phyloP scores from a whole-genome alignment of 257 asterid species.

The Gentiana dahurica region DNA sequence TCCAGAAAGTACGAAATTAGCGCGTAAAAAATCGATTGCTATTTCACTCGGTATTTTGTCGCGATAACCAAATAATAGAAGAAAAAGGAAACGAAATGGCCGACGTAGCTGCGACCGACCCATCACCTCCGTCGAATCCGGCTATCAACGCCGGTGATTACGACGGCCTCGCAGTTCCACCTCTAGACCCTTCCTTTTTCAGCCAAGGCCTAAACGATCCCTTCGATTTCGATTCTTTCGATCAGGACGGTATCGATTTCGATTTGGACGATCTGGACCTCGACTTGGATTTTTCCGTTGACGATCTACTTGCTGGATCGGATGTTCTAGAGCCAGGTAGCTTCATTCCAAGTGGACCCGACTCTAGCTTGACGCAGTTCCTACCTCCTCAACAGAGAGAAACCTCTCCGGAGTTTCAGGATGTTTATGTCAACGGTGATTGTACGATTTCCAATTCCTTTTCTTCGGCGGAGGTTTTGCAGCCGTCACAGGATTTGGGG shows the following conservation, averaged over 20 bases:
- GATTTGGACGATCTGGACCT: conserved; percentile 31
- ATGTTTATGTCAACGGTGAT: conserved; percentile 16
- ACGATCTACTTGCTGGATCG: conserved; percentile 32
- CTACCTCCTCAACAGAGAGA: conserved; percentile 2
- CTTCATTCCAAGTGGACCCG: conserved; percentile 17
- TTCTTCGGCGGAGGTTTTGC: conserved; percentile 24
- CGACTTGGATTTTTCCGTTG: conserved; percentile 62
- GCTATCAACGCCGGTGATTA: conserved; percentile 13
- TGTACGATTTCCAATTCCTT: conserved; percentile 7
- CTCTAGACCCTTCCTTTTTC: conserved; percentile 36
- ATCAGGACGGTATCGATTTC: conserved; percentile 7
- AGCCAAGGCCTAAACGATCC: conserved; percentile 16
- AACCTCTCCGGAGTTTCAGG: conserved; percentile 34
- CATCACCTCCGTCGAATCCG: conserved; percentile 3
- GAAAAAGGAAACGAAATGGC: conserved; percentile 22
- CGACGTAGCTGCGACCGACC: conserved; percentile 25
- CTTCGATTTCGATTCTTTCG: conserved; percentile 5
- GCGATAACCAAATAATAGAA: too few species aligned
- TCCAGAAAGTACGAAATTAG: too few species aligned
- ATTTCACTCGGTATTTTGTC: too few species aligned
- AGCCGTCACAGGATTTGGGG: conserved; percentile 29
- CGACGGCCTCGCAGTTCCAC: conserved; percentile 32
- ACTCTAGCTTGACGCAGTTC: conserved; percentile 7
- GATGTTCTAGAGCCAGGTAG: conserved; percentile 16
- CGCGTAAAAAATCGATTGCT: too few species aligned